A percentile compares a stretch with the other conserved stretches of the same genome.
phyloP scores from a whole-genome alignment of 768 basidiomycete genomes.

The Panaeolus cyanescens region DNA sequence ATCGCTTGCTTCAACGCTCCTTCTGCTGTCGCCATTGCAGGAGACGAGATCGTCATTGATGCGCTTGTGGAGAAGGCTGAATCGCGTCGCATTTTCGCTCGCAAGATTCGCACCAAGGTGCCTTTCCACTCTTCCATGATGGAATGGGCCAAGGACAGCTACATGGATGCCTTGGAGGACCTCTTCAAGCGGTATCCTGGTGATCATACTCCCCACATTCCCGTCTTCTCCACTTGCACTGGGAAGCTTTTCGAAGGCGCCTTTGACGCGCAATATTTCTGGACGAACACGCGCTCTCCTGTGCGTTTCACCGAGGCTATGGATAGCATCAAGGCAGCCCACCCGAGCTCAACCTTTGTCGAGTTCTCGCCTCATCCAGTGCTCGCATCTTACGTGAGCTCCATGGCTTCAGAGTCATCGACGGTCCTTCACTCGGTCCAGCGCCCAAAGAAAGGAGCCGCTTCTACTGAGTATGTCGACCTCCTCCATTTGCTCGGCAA shows the following conservation, averaged over 20 bases:
- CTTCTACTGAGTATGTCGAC: conserved; percentile 21
- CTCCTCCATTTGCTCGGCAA: conserved; percentile 30
- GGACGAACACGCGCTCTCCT: conserved; percentile 37
- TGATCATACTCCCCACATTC: conserved; percentile 21
- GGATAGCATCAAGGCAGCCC: conserved; percentile 17
- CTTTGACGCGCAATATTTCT: conserved; percentile 40
- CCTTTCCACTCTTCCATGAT: conserved; percentile 41
- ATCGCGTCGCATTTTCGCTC: conserved; percentile 31
- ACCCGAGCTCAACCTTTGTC: conserved; percentile 29
- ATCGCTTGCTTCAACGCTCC: conserved; percentile 44
- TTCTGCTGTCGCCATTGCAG: conserved; percentile 38
- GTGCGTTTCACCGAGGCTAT: conserved; percentile 39
- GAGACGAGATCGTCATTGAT: conserved; percentile 27
- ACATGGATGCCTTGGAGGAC: conserved; percentile 24
- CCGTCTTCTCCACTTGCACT: conserved; percentile 39
- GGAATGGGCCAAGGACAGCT: conserved; percentile 33
- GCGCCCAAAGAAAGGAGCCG: conserved; percentile 20
- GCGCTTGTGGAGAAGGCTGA: conserved; percentile 28
- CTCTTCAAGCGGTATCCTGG: conserved; percentile 35
- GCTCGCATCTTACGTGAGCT: conserved; percentile 31
- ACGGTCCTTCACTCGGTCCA: conserved; percentile 26
- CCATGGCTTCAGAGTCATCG: conserved; percentile 16
- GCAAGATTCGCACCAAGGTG: conserved; percentile 33
- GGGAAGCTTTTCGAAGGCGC: conserved; percentile 19
- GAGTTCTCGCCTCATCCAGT: conserved; percentile 43